Evolutionary conservation across 2,329 filamentous ascomycete genomes (phyloP).

Genomic region (Colletotrichum echinochloae): DNA sequence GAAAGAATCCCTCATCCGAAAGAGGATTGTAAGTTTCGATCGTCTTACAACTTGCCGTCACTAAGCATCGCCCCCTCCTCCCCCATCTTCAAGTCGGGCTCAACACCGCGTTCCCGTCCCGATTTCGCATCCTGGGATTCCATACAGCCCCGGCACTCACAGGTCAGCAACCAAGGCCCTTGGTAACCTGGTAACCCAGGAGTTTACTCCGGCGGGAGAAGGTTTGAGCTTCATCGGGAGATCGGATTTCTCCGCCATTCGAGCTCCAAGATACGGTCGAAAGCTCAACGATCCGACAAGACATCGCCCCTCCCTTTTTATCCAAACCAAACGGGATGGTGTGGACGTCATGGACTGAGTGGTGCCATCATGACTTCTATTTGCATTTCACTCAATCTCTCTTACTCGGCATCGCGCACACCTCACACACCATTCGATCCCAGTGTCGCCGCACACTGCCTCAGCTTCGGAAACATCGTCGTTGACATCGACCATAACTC

Average conservation of each 20-base stretch:
- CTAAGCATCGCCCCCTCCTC: not conserved
- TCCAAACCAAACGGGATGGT: not conserved
- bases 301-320: not conserved
- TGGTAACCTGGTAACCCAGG: conserved; percentile 13
- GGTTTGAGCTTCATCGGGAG: conserved; percentile 3
- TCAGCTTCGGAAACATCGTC: not conserved
- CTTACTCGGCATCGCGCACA: not conserved
- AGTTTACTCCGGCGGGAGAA: conserved; percentile 16
- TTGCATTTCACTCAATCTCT: not conserved
- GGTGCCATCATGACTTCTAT: not conserved
- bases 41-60: not conserved
- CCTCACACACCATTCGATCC: not conserved
- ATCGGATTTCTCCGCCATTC: not conserved
- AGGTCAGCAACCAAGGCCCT: not conserved
- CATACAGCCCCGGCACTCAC: too few species aligned
- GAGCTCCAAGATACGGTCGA: not conserved
- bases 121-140: not conserved
- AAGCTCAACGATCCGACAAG: not conserved
- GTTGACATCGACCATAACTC: not conserved
- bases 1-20: not conserved
- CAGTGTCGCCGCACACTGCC: not conserved
- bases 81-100: not conserved
- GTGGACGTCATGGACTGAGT: not conserved
- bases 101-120: not conserved
- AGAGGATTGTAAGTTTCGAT: not conserved